phyloP scores from a whole-genome alignment of 768 basidiomycete genomes.

The Russula emetica region DNA sequence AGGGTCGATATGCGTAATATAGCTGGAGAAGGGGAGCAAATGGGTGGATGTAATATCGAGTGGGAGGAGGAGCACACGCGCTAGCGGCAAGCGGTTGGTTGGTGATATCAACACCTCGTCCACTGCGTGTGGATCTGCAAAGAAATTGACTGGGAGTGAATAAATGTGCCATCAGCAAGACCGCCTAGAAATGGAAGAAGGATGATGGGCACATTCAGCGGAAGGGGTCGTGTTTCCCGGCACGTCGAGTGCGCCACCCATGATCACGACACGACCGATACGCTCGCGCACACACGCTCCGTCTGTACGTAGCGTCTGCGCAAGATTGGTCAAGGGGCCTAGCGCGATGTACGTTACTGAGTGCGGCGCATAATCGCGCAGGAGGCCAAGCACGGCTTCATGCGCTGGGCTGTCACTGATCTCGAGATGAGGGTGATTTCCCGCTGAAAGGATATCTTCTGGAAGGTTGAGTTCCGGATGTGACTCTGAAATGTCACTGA shows the following conservation, averaged over 20 bases:
- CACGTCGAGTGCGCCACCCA: slow-evolving; percentile 93
- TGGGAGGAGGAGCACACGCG: slow-evolving; percentile 65
- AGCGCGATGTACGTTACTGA: slow-evolving; percentile 69
- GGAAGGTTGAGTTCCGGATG: slow-evolving; percentile 59
- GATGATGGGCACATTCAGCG: slow-evolving; percentile 67
- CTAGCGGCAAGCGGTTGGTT: slow-evolving; percentile 50
- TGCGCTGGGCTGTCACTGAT: slow-evolving; percentile 45
- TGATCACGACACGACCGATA: slow-evolving; percentile 74
- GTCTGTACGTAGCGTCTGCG: slow-evolving; percentile 55
- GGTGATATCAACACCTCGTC: slow-evolving; percentile 54
- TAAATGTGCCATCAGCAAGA: not conserved
- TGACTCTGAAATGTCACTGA: slow-evolving; percentile 53
- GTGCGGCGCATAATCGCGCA: slow-evolving; percentile 46
- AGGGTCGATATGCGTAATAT: slow-evolving; percentile 57
- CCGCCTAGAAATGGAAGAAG: not conserved
- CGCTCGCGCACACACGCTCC: slow-evolving; percentile 49
- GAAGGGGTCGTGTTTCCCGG: slow-evolving; percentile 81
- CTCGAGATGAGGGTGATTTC: slow-evolving; percentile 44
- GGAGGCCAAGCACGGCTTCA: slow-evolving; percentile 52
- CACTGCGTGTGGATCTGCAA: slow-evolving; percentile 83
- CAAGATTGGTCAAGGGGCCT: slow-evolving; percentile 79
- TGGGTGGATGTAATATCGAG: slow-evolving; percentile 82
- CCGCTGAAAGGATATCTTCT: slow-evolving; percentile 21
- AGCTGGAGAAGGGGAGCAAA: slow-evolving; percentile 66
- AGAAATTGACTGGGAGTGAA: slow-evolving; percentile 63